Evolutionary conservation across 1,284 basidiomycete species (phyloP).

Genomic region (Sporisorium exsertum): DNA sequence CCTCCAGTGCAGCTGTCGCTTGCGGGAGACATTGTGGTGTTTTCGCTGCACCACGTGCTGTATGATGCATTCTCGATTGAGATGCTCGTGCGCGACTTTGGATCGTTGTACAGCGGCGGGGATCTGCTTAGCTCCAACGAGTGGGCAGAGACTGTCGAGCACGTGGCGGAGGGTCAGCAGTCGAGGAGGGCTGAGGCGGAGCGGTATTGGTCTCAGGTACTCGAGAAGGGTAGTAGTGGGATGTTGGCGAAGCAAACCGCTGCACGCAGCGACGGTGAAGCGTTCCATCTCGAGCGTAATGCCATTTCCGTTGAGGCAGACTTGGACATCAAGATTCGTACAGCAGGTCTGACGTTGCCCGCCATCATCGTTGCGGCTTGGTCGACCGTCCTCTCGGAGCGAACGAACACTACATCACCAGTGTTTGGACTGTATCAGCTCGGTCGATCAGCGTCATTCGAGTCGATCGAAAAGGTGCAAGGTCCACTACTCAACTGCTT

Average conservation of each 20-base stretch:
- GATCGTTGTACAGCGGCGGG: slow-evolving; percentile 32
- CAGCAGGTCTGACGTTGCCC: slow-evolving; percentile 32
- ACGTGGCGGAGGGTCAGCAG: slow-evolving; percentile 17
- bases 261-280: neutral
- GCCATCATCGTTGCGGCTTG: slow-evolving; percentile 51
- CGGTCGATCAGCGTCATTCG: slow-evolving; percentile 42
- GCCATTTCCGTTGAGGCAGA: slow-evolving; percentile 8
- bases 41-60: slow-evolving; percentile 63
- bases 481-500: slow-evolving; percentile 55
- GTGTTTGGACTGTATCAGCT: slow-evolving; percentile 56
- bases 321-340: slow-evolving; percentile 23
- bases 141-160: slow-evolving; percentile 36
- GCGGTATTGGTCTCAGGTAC: slow-evolving; percentile 30
- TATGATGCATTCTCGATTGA: slow-evolving; percentile 65
- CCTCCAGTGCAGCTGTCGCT: slow-evolving; percentile 39
- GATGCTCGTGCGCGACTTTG: slow-evolving; percentile 56
- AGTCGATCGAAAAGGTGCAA: slow-evolving; percentile 45
- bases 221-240: slow-evolving; percentile 9
- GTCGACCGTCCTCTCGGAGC: slow-evolving; percentile 38
- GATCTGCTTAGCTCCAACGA: slow-evolving; percentile 11
- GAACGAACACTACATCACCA: slow-evolving; percentile 6
- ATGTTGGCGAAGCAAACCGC: neutral
- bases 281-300: slow-evolving; percentile 18
- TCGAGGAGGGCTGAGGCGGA: slow-evolving; percentile 9
- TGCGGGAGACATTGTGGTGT: slow-evolving; percentile 45